A percentile compares a stretch with the other conserved stretches of the same genome.
Evolutionary conservation across 805 yeast species (phyloP).

Genomic region (Nakazawaea peltata): DNA sequence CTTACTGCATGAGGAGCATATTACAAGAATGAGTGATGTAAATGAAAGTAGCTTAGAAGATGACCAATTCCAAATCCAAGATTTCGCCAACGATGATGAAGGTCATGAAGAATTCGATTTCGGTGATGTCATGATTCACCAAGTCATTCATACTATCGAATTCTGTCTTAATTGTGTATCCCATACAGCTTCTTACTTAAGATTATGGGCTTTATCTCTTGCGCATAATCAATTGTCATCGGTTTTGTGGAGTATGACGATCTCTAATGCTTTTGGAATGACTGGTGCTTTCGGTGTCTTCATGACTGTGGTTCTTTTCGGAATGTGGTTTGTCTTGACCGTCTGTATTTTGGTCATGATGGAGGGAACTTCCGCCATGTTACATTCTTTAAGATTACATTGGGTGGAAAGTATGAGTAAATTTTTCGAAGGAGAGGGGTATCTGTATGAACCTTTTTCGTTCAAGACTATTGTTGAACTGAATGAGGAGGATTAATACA

Average conservation of each 20-base stretch:
- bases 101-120: conserved; percentile 56
- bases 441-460: conserved; percentile 81
- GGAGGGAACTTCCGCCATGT: conserved; percentile 99
- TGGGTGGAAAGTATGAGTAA: conserved; percentile 99
- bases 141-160: conserved; percentile 95
- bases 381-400: conserved; percentile 95
- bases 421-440: conserved; percentile 95
- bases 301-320: conserved; percentile 74
- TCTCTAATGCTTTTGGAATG: conserved; percentile 64
- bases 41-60: conserved; percentile 21
- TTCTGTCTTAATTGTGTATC: conserved; percentile 95
- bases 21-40: conserved; percentile 12
- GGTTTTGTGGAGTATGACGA: conserved; percentile 96
- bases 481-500: conserved; percentile 1
- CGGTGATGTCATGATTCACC: conserved; percentile 95
- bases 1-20: conserved; percentile 22
- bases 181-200: conserved; percentile 95
- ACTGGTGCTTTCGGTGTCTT: conserved; percentile 62
- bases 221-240: conserved; percentile 95
- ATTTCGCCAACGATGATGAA: conserved; percentile 46
- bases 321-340: conserved; percentile 91
- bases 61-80: conserved; percentile 25
- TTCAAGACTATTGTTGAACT: conserved; percentile 30
- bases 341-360: conserved; percentile 86
- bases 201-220: conserved; percentile 94